phyloP scores from a whole-genome alignment of 371 early-diverging fungal species.

The Saksenaea oblongispora region DNA sequence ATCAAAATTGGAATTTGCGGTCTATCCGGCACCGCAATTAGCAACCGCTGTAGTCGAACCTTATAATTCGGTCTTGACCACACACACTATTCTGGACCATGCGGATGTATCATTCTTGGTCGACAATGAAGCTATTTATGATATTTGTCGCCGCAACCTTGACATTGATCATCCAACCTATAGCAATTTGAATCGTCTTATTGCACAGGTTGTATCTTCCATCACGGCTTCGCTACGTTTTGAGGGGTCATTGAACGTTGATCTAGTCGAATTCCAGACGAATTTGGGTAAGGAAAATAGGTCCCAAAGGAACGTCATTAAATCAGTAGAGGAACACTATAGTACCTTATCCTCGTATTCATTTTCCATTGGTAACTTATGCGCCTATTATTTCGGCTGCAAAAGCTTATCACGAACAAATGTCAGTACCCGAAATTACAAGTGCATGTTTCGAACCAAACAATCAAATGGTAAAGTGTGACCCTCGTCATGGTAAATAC shows the following conservation, averaged over 20 bases:
- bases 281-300: slow-evolving; percentile 60
- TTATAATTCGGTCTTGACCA: slow-evolving; percentile 98
- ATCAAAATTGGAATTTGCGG: slow-evolving; percentile 97
- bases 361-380: slow-evolving; percentile 97
- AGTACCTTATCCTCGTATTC: slow-evolving; percentile 96
- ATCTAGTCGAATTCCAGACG: slow-evolving; percentile 96
- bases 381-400: slow-evolving; percentile 91
- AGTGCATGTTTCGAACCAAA: slow-evolving; percentile 92
- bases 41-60: slow-evolving; percentile 98
- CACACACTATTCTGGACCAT: slow-evolving; percentile 98
- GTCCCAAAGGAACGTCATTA: not conserved
- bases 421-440: slow-evolving; percentile 89
- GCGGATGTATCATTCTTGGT: slow-evolving; percentile 99
- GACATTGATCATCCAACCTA: slow-evolving; percentile 98
- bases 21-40: slow-evolving; percentile 98
- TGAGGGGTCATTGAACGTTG: slow-evolving; percentile 95
- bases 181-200: slow-evolving; percentile 97
- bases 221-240: slow-evolving; percentile 99
- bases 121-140: slow-evolving; percentile 99
- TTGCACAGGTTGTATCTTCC: slow-evolving; percentile 99
- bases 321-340: not conserved
- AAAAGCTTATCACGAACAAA: slow-evolving; percentile 92
- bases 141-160: slow-evolving; percentile 98
- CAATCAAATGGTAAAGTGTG: slow-evolving; percentile 97
- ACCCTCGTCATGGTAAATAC: slow-evolving; percentile 94